Evolutionary conservation across 192 early-diverging fungal genomes (phyloP).

Genomic region (Rhizophagus prolifer): DNA sequence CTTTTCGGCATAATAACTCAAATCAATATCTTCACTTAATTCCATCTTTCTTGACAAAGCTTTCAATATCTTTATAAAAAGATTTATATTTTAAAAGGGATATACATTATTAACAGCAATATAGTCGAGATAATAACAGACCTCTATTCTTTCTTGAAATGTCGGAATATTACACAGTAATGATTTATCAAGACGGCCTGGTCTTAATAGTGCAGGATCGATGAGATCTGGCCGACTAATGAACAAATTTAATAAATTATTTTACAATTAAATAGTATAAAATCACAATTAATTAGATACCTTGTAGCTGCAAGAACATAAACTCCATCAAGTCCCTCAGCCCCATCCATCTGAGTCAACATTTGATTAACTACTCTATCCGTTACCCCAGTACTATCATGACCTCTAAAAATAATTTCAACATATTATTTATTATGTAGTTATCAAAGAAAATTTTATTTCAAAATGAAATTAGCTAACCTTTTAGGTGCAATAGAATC

Average conservation of each 20-base stretch:
- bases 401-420: conserved; percentile 61
- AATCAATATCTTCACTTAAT: conserved; percentile 62
- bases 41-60: conserved; percentile 73
- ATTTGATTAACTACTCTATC: conserved; percentile 99
- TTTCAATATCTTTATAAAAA: conserved; percentile 62
- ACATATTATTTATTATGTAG: neutral
- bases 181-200: conserved; percentile 81
- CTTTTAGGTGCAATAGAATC: conserved; percentile 93
- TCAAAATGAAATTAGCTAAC: conserved; percentile 33
- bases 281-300: conserved; percentile 29
- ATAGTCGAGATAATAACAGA: conserved; percentile 23
- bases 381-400: conserved; percentile 97
- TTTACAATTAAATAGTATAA: neutral
- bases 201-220: conserved; percentile 78
- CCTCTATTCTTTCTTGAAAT: conserved; percentile 68
- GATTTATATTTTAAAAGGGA: too few relatives aligned
- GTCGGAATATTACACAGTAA: conserved; percentile 85
- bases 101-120: neutral
- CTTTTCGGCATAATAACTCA: conserved; percentile 57
- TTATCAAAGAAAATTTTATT: neutral
- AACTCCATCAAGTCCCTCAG: conserved; percentile 92
- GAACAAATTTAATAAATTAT: neutral
- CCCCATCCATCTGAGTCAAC: conserved; percentile 98
- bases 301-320: conserved; percentile 95
- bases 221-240: conserved; percentile 79